phyloP scores from a whole-genome alignment of 257 asterid species.

The Penstemon davidsonii region DNA sequence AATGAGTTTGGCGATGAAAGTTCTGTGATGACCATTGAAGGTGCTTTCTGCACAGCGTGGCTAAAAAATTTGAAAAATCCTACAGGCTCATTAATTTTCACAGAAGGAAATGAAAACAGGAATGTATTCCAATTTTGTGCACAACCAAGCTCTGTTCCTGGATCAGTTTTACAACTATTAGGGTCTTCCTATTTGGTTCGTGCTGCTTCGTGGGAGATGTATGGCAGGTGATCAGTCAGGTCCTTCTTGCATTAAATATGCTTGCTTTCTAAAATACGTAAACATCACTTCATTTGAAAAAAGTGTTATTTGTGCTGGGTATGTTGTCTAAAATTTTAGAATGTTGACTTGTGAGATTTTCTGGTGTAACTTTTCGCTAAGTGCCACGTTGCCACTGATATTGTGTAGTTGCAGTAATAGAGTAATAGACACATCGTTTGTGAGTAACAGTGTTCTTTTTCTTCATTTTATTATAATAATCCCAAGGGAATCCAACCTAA shows the following conservation, averaged over 20 bases:
- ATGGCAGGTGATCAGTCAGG: constrained; percentile 71
- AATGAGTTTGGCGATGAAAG: constrained; percentile 74
- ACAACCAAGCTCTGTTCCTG: constrained; percentile 80
- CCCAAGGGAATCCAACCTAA: no score
- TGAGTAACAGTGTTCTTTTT: not conserved
- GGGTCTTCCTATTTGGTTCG: constrained; percentile 90
- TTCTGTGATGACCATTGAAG: constrained; percentile 69
- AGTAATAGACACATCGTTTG: not conserved
- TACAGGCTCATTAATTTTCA: constrained; percentile 57
- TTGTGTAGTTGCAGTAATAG: not conserved
- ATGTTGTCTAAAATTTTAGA: not conserved
- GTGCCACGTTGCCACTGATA: not conserved
- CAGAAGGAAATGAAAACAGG: constrained; percentile 56
- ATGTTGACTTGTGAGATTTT: not conserved
- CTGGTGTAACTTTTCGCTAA: not conserved
- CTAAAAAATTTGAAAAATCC: constrained; percentile 68
- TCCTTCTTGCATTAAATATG: constrained; percentile 14
- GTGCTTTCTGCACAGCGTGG: constrained; percentile 79
- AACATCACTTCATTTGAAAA: constrained; percentile 1
- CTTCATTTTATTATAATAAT: not conserved
- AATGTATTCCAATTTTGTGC: constrained; percentile 59
- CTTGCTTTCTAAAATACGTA: not conserved
- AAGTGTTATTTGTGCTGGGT: not conserved
- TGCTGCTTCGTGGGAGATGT: constrained; percentile 94
- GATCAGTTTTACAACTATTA: constrained; percentile 74